Percentiles rank a stretch among this genome's conserved stretches.
Evolutionary conservation across 1,284 basidiomycete species (phyloP).

Genomic region (Ceratobasidium sp.): DNA sequence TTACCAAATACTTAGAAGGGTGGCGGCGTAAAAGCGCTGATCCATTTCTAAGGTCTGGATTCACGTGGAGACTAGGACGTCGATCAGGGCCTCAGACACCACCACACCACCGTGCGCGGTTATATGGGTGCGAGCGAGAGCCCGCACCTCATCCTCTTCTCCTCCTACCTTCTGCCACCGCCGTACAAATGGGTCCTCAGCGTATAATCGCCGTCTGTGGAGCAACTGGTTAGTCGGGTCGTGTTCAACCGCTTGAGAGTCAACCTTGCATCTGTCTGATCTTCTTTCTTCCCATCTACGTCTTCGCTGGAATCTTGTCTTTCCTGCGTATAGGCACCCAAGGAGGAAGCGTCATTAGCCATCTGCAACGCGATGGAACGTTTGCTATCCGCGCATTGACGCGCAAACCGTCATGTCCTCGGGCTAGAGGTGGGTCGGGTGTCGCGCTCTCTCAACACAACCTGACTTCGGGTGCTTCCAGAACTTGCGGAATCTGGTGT

Average conservation of each 20-base stretch:
- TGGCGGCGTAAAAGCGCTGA: no score
- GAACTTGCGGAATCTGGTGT: conserved; percentile 29
- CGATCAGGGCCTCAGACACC: conserved; percentile 12
- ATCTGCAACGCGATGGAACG: conserved; percentile 32
- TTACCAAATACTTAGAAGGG: no score
- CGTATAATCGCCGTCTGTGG: conserved; percentile 43
- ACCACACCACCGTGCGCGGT: conserved; percentile 2
- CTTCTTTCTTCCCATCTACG: not conserved
- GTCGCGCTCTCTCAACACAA: not conserved
- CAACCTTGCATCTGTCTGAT: not conserved
- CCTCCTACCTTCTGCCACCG: not conserved
- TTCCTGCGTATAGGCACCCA: conserved; percentile 27
- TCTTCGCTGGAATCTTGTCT: not conserved
- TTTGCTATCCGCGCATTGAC: conserved; percentile 43
- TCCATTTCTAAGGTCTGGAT: conserved; percentile 5
- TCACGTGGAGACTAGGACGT: conserved; percentile 26
- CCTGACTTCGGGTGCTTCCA: not conserved
- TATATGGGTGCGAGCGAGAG: conserved; percentile 6
- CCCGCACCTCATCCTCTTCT: not conserved
- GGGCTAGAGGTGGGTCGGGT: conserved; percentile 28
- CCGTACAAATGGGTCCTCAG: conserved; percentile 19
- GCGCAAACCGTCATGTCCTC: conserved; percentile 28
- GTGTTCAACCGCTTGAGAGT: not conserved
- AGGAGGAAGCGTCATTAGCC: conserved; percentile 39
- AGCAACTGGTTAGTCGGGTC: conserved; percentile 33